A percentile compares a stretch with the other conserved stretches of the same genome.
Conservation (phyloP, 148 eudicot species). For the Cornus suecica region DNA sequence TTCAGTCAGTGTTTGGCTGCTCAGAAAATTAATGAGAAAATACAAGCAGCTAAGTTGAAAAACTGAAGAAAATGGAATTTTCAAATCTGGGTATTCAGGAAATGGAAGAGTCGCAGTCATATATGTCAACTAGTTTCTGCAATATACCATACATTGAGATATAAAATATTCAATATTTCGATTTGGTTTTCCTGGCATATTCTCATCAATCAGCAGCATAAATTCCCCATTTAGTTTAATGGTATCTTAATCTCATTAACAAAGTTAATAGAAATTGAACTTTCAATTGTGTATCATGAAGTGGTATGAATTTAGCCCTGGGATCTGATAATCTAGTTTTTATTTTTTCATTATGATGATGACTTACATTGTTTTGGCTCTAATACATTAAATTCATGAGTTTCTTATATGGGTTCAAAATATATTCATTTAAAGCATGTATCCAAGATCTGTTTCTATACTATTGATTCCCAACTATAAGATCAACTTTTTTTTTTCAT, state of each 20-base stretch:
- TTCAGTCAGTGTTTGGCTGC: conserved; percentile 1
- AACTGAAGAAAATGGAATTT: background rate
- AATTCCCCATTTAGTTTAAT: background rate
- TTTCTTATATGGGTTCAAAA: background rate
- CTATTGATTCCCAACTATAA: background rate
- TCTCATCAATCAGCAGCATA: conserved; percentile 5
- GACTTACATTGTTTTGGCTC: background rate
- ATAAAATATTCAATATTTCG: background rate
- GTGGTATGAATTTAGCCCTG: background rate
- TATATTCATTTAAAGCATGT: background rate
- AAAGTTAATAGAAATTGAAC: background rate
- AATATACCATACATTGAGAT: background rate
- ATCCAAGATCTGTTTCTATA: background rate
- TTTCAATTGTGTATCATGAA: background rate
- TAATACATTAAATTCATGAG: background rate
- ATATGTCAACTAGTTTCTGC: background rate
- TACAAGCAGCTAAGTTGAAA: background rate
- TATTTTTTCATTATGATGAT: background rate
- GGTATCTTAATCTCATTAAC: conserved; percentile 7
- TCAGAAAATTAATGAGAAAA: background rate
- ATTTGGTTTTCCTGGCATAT: background rate
- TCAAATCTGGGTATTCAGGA: background rate
- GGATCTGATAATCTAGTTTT: background rate
- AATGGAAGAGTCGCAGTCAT: background rate
- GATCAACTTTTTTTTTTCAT: background rate